Evolutionary conservation across 257 asterid species (phyloP).

Genomic region (Solanum ahanhuiri): DNA sequence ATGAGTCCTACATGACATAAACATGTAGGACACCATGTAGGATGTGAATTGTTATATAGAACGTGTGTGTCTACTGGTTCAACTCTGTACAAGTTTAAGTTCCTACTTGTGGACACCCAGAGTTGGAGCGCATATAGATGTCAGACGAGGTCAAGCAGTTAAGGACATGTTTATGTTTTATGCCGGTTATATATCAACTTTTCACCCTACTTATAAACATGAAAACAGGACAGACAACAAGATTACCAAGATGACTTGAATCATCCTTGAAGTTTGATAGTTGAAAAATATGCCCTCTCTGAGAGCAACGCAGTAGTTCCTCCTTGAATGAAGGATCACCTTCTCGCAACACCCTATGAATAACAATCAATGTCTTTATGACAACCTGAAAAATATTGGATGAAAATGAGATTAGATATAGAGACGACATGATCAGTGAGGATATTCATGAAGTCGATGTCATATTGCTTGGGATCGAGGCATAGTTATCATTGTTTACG

Average conservation of each 20-base stretch:
- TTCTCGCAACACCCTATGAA: constrained; percentile 77
- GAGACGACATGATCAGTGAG: neutral
- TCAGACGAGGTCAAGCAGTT: neutral
- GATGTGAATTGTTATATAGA: neutral
- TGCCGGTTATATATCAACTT: neutral
- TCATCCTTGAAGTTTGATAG: constrained; percentile 84
- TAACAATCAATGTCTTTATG: constrained; percentile 60
- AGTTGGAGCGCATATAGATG: neutral
- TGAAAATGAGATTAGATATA: neutral
- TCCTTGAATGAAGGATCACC: constrained; percentile 73
- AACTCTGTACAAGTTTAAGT: neutral
- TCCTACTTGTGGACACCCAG: neutral
- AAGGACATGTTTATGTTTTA: neutral
- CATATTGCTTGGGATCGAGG: neutral
- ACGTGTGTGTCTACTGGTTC: neutral
- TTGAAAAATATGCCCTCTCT: constrained; percentile 55
- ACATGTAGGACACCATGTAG: neutral
- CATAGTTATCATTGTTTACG: neutral
- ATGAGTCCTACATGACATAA: neutral
- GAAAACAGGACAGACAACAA: neutral
- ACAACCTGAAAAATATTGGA: constrained; percentile 50
- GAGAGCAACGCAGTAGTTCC: constrained; percentile 44
- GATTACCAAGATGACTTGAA: constrained; percentile 26
- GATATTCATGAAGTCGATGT: neutral
- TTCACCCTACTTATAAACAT: neutral